phyloP scores from a whole-genome alignment of 2,329 filamentous ascomycete species.

The Xylariales sp. region DNA sequence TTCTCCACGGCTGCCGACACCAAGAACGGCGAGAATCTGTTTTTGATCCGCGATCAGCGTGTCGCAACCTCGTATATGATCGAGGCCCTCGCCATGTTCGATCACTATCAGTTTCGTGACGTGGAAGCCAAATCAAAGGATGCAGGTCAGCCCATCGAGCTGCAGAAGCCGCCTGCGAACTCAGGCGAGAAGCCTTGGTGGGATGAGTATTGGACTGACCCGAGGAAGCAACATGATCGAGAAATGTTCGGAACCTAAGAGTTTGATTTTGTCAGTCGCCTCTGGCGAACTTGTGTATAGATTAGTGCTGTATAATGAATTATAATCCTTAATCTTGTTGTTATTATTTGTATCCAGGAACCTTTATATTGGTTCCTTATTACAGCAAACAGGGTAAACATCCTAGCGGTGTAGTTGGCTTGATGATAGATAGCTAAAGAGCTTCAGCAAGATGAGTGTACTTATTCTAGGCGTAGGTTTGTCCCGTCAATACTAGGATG shows the following conservation, averaged over 20 bases:
- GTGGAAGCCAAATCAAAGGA: neutral
- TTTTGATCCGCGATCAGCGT: neutral
- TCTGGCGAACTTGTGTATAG: too few species aligned
- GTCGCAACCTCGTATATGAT: neutral
- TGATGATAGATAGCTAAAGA: too few species aligned
- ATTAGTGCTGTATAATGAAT: too few species aligned
- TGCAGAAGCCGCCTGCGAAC: neutral
- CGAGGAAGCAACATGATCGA: neutral
- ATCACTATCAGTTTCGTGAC: neutral
- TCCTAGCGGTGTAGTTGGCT: too few species aligned
- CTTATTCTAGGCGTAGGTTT: too few species aligned
- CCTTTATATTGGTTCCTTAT: too few species aligned
- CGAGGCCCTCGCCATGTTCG: neutral
- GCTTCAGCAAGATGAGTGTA: too few species aligned
- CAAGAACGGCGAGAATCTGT: neutral
- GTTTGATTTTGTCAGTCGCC: too few species aligned
- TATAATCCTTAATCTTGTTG: too few species aligned
- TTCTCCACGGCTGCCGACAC: neutral
- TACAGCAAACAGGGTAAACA: too few species aligned
- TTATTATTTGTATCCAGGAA: too few species aligned
- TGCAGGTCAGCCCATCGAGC: neutral
- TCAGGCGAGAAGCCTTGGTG: neutral
- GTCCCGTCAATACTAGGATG: too few species aligned
- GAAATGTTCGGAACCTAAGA: neutral
- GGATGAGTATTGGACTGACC: neutral